A percentile compares a stretch with the other conserved stretches of the same genome.
phyloP scores from a whole-genome alignment of 441 rosid species.

The Arabidopsis lyrata region DNA sequence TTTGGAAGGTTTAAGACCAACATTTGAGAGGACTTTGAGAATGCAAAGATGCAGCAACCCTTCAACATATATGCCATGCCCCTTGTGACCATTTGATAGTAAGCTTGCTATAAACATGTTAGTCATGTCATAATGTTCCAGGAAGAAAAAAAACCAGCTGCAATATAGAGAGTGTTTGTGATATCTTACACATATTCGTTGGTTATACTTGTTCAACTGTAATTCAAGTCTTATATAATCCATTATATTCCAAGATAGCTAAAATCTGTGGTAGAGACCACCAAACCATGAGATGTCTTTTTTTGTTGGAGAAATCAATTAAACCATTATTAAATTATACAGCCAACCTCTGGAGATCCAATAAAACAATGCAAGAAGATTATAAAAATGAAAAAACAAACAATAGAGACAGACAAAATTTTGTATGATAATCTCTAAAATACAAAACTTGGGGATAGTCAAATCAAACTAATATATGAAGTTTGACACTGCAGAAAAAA shows the following conservation, averaged over 20 bases:
- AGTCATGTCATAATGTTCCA: background rate
- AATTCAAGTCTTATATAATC: background rate
- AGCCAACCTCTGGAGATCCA: background rate
- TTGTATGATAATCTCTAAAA: background rate
- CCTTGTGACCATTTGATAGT: background rate
- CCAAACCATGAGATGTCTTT: background rate
- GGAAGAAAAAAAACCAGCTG: background rate
- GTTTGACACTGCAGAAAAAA: no score
- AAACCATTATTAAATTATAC: background rate
- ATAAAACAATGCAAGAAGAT: constrained; percentile 20
- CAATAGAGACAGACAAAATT: background rate
- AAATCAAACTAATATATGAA: background rate
- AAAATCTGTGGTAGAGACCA: constrained; percentile 8
- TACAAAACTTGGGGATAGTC: background rate
- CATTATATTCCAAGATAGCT: background rate
- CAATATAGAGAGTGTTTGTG: background rate
- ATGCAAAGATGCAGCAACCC: background rate
- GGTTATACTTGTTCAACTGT: background rate
- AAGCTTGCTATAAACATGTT: background rate
- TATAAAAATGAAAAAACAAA: background rate
- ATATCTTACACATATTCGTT: background rate
- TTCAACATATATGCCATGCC: background rate
- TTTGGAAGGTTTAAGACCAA: constrained; percentile 14
- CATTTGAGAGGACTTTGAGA: background rate
- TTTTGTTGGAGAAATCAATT: background rate